A percentile compares a stretch with the other conserved stretches of the same genome.
Conservation (phyloP, 768 basidiomycete species). For the Phanerochaete carnosa region DNA sequence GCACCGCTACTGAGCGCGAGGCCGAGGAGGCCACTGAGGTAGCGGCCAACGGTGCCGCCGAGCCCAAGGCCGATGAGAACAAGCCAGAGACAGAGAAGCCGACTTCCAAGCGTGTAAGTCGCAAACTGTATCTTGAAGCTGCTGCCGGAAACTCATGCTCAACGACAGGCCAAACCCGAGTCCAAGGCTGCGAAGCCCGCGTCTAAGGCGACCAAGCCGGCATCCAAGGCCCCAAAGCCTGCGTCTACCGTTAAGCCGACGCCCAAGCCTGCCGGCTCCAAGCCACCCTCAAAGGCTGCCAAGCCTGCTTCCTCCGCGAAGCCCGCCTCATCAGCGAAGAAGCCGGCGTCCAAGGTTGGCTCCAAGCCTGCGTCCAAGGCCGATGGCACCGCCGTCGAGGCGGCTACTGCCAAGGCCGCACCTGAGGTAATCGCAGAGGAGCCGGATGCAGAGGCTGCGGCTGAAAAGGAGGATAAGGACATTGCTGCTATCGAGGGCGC, state of each 20-base stretch:
- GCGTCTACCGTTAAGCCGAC: conserved; percentile 25
- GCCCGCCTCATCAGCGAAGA: conserved; percentile 39
- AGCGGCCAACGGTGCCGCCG: conserved; percentile 24
- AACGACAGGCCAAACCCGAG: conserved; percentile 34
- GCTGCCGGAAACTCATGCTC: background rate
- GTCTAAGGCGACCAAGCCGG: conserved; percentile 29
- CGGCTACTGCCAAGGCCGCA: conserved; percentile 27
- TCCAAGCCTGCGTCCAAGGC: conserved; percentile 65
- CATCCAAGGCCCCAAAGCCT: conserved; percentile 34
- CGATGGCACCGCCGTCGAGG: conserved; percentile 30
- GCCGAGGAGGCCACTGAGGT: conserved; percentile 37
- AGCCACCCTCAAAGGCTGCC: conserved; percentile 42
- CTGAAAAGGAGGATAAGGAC: background rate
- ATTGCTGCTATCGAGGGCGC: conserved; percentile 2
- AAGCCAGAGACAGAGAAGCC: conserved; percentile 27
- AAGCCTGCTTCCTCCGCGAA: conserved; percentile 39
- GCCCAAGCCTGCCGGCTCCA: conserved; percentile 11
- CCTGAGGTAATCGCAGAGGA: conserved; percentile 45
- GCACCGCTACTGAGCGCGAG: conserved; percentile 39
- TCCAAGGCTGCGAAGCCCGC: conserved; percentile 31
- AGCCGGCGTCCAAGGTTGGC: conserved; percentile 55
- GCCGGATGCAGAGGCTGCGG: conserved; percentile 7
- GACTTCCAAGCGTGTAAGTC: conserved; percentile 61
- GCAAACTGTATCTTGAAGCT: background rate
- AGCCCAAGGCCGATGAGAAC: conserved; percentile 32